A percentile compares a stretch with the other conserved stretches of the same genome.
Evolutionary conservation across 176 grass and related monocot species (phyloP).

Genomic region (Aegilops tauschii): DNA sequence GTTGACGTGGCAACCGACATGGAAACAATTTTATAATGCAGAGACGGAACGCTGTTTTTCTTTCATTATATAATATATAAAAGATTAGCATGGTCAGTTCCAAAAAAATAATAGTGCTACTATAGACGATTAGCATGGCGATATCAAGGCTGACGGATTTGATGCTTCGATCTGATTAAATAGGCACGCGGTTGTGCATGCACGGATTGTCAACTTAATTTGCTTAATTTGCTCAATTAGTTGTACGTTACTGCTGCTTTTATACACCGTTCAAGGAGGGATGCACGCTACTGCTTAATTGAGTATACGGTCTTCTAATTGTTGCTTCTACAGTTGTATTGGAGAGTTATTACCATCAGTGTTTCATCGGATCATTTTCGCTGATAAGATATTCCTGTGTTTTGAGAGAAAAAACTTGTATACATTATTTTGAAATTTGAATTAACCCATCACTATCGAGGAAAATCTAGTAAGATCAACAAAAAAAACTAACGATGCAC

Average conservation of each 20-base stretch:
- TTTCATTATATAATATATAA: neutral
- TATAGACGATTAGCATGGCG: neutral
- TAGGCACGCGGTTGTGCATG: neutral
- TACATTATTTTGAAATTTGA: neutral
- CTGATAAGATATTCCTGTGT: neutral
- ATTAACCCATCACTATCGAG: neutral
- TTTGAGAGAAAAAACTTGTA: neutral
- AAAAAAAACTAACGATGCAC: too few relatives aligned
- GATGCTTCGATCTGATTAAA: neutral
- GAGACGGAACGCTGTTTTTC: neutral
- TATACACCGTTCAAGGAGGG: neutral
- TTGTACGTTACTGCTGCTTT: slow-evolving; percentile 3
- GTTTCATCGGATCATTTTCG: neutral
- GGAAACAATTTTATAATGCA: neutral
- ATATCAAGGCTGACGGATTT: neutral
- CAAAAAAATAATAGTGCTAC: too few relatives aligned
- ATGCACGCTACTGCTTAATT: neutral
- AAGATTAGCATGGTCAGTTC: neutral
- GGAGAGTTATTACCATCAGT: neutral
- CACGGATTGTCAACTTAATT: neutral
- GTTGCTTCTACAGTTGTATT: neutral
- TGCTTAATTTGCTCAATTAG: neutral
- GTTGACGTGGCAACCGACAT: neutral
- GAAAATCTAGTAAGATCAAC: neutral
- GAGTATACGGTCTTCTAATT: neutral